Evolutionary conservation across 768 basidiomycete genomes (phyloP).

Genomic region (Lyophyllum decastes): DNA sequence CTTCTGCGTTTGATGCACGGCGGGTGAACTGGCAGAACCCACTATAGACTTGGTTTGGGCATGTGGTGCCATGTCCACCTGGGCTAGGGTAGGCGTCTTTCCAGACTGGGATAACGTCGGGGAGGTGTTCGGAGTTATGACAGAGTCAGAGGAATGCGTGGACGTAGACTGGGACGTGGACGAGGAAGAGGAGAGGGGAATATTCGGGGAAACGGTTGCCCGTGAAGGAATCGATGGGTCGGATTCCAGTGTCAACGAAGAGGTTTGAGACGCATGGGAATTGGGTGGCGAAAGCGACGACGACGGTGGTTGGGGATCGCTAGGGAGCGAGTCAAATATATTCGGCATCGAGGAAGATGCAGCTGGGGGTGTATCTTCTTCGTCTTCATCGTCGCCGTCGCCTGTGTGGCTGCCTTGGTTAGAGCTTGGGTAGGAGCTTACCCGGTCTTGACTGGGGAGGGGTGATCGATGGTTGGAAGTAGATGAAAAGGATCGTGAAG

Average conservation of each 20-base stretch:
- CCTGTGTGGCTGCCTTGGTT: slow-evolving; percentile 2
- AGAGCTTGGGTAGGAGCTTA: slow-evolving; percentile 2
- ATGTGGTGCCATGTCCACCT: not conserved
- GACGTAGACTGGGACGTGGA: slow-evolving; percentile 18
- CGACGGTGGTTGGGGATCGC: not conserved
- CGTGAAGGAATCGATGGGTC: slow-evolving; percentile 3
- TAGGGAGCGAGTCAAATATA: not conserved
- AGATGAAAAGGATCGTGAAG: slow-evolving; percentile 24
- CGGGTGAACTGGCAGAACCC: slow-evolving; percentile 5
- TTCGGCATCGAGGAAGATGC: not conserved
- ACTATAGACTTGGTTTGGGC: too few relatives aligned
- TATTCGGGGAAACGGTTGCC: slow-evolving; percentile 9
- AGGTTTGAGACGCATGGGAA: slow-evolving; percentile 3
- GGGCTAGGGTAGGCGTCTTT: slow-evolving; percentile 10
- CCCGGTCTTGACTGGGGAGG: slow-evolving; percentile 7
- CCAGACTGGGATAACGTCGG: slow-evolving; percentile 21
- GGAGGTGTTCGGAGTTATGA: slow-evolving; percentile 21
- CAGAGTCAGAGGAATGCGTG: slow-evolving; percentile 9
- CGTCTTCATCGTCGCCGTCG: slow-evolving; percentile 11
- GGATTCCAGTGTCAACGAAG: not conserved
- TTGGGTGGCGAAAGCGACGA: not conserved
- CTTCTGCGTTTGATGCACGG: slow-evolving; percentile 2
- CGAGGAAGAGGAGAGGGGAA: slow-evolving; percentile 16
- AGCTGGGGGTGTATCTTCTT: slow-evolving; percentile 3
- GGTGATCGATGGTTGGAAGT: slow-evolving; percentile 14